phyloP scores from a whole-genome alignment of 345 rosid species.

The Eucalyptus sp. region DNA sequence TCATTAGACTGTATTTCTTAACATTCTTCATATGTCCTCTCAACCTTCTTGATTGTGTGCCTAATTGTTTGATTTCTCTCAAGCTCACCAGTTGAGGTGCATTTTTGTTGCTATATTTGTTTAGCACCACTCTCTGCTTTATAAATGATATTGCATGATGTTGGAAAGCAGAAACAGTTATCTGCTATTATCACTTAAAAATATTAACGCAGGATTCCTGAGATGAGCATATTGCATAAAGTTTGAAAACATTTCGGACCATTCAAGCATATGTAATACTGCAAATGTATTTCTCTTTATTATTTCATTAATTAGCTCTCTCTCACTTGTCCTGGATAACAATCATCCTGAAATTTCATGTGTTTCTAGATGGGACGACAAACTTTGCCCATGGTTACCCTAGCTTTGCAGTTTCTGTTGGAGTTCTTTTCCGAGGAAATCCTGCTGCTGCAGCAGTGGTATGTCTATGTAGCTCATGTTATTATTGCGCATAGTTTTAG shows the following conservation, averaged over 20 bases:
- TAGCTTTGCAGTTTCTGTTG: conserved; percentile 96
- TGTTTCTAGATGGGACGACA: conserved; percentile 77
- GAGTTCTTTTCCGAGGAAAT: conserved; percentile 67
- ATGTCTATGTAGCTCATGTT: background rate
- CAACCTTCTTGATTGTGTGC: background rate
- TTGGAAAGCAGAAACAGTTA: background rate
- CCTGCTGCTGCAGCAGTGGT: conserved; percentile 96
- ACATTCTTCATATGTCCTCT: background rate
- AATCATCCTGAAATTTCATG: background rate
- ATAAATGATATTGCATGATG: background rate
- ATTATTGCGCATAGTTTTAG: background rate
- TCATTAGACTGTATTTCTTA: background rate
- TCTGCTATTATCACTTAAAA: background rate
- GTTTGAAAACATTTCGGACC: background rate
- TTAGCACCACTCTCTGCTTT: background rate
- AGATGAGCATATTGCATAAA: background rate
- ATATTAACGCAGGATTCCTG: background rate
- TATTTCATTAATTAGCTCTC: background rate
- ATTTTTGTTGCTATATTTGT: background rate
- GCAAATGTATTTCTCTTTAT: background rate
- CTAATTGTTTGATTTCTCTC: background rate
- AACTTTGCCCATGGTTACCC: conserved; percentile 96
- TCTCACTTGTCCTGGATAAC: background rate
- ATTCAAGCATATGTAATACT: background rate
- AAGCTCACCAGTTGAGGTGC: background rate